A percentile compares a stretch with the other conserved stretches of the same genome.
Evolutionary conservation across 768 basidiomycete genomes (phyloP).

Genomic region (Russula foetens): DNA sequence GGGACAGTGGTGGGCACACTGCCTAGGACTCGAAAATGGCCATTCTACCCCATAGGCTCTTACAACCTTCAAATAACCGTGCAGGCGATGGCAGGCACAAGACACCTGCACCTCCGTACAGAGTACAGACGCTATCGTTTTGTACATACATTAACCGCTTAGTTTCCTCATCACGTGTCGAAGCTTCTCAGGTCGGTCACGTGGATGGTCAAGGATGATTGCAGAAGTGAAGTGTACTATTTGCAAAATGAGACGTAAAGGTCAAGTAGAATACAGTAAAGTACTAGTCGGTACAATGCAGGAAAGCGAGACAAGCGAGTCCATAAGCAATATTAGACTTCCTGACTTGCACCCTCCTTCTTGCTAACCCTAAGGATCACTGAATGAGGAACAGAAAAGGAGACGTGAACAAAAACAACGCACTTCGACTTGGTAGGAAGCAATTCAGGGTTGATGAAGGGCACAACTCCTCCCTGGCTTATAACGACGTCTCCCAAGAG

Average conservation of each 20-base stretch:
- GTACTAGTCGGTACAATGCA: constrained; percentile 3
- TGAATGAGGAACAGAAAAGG: not conserved
- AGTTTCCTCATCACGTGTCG: no score
- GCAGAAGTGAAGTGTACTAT: not conserved
- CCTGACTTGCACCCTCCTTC: constrained; percentile 36
- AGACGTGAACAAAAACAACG: not conserved
- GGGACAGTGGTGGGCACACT: no score
- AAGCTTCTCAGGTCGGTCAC: not conserved
- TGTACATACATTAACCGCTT: no score
- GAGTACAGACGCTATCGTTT: no score
- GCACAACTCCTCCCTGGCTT: constrained; percentile 78
- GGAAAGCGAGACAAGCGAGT: not conserved
- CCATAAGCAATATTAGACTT: constrained; percentile 29
- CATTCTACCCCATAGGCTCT: no score
- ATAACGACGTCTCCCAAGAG: constrained; percentile 83
- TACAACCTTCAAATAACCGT: no score
- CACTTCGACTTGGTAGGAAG: constrained; percentile 39
- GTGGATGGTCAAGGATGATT: not conserved
- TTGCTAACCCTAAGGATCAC: constrained; percentile 31
- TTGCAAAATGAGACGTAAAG: not conserved
- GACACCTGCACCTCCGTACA: no score
- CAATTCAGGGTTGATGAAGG: constrained; percentile 51
- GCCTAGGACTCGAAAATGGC: no score
- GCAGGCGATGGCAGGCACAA: no score
- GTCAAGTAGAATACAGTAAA: constrained; percentile 12